phyloP scores from a whole-genome alignment of 345 rosid genomes.

The Stellera chamaejasme region DNA sequence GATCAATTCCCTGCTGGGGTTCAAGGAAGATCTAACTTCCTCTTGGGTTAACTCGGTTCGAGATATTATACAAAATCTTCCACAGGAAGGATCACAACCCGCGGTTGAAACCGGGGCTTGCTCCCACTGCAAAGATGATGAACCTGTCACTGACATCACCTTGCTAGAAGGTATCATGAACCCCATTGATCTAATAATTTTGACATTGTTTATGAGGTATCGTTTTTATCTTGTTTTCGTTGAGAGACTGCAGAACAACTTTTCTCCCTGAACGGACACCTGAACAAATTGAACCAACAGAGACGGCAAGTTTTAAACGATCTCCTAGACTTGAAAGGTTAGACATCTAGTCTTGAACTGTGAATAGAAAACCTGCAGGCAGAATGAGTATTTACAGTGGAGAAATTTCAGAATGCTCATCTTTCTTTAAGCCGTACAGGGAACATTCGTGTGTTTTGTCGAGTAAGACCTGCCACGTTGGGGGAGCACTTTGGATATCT shows the following conservation, averaged over 20 bases:
- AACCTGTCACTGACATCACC: slow-evolving; percentile 19
- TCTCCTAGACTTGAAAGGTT: slow-evolving; percentile 73
- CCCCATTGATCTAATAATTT: background rate
- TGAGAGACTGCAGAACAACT: slow-evolving; percentile 40
- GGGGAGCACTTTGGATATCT: slow-evolving; percentile 23
- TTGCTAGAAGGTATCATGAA: slow-evolving; percentile 28
- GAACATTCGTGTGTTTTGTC: slow-evolving; percentile 77
- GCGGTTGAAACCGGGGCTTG: background rate
- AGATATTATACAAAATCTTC: slow-evolving; percentile 25
- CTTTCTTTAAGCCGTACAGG: slow-evolving; percentile 25
- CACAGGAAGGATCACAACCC: slow-evolving; percentile 11
- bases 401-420: too few species aligned
- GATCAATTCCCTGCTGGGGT: slow-evolving; percentile 62
- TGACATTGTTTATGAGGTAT: background rate
- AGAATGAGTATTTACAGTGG: too few species aligned
- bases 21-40: slow-evolving; percentile 46
- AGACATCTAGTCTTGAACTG: slow-evolving; percentile 3
- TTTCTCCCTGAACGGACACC: slow-evolving; percentile 23
- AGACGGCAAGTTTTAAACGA: slow-evolving; percentile 66
- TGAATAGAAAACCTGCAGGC: too few species aligned
- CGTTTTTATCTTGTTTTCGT: background rate
- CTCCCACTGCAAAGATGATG: slow-evolving; percentile 14
- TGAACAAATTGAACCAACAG: slow-evolving; percentile 39
- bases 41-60: slow-evolving; percentile 59
- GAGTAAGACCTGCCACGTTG: slow-evolving; percentile 39